Conservation (phyloP, 768 basidiomycete genomes). For the Termitomyces sp. region DNA sequence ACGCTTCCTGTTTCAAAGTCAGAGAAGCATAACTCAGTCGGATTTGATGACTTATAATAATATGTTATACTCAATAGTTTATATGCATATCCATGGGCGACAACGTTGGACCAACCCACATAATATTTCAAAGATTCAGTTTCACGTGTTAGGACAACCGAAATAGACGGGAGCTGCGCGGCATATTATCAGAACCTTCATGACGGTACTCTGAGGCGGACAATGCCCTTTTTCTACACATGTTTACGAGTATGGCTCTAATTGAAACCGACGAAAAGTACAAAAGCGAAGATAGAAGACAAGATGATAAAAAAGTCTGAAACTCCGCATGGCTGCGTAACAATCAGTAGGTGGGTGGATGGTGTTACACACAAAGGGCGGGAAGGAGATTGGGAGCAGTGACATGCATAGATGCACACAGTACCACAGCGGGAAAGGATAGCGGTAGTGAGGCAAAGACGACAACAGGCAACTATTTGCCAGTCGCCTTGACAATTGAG, state of each 20-base stretch:
- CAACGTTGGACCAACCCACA: too few species aligned
- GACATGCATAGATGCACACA: slow-evolving; percentile 38
- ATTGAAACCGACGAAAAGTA: slow-evolving; percentile 6
- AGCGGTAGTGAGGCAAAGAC: slow-evolving; percentile 9
- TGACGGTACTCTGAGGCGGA: background rate
- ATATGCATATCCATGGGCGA: too few species aligned
- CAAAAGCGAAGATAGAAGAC: slow-evolving; percentile 5
- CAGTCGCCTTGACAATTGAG: slow-evolving; percentile 84
- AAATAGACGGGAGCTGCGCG: background rate
- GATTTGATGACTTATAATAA: background rate
- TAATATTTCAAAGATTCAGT: background rate
- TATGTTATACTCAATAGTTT: too few species aligned
- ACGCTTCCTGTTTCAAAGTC: background rate
- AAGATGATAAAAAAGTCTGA: slow-evolving; percentile 10
- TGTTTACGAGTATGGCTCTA: slow-evolving; percentile 2
- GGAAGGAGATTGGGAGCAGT: slow-evolving; percentile 11
- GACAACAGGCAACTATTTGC: slow-evolving; percentile 27
- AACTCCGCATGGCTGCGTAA: slow-evolving; percentile 7
- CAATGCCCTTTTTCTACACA: background rate
- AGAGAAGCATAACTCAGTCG: background rate
- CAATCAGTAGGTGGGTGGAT: slow-evolving; percentile 2
- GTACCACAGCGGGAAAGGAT: slow-evolving; percentile 17
- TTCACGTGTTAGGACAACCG: background rate
- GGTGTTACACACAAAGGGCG: slow-evolving; percentile 9
- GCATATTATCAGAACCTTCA: background rate